Base-by-base conservation (phyloP, 2,329 filamentous ascomycete species). In the Aspergillus udagawae region DNA sequence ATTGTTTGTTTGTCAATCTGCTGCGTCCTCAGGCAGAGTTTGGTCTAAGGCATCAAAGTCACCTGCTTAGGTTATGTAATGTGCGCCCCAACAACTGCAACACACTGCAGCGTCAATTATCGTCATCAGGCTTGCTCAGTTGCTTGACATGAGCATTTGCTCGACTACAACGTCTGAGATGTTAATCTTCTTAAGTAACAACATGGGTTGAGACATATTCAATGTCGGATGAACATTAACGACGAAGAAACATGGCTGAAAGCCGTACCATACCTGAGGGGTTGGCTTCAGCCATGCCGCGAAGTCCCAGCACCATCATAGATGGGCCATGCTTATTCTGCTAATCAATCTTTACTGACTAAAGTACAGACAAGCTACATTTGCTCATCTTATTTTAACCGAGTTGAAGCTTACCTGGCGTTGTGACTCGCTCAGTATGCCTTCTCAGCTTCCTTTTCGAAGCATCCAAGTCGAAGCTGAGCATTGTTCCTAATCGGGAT, bases 401-500 rank as follows among this genome's bases (percentile, higher is more conserved):
- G 10, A 47, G 9, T 23, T 47, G 4, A 23, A 12, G 10, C 21
- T 23, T 14, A 6, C 14, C 44, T 7, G 21, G 21, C 23, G 44
- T 14, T 25, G 20, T 21, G 44, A 17, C 12, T 23, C 27, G 20
- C 44, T 47, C 21, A 20, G 4, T 35, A 28, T 50, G 27, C 25
- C 48, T 29, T 29, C 48, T 28, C 27, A 14, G 29, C 12, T 9
- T 3, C 17, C 48, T 32, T 32, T 17, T 64, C 45, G 41, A 61
- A 35, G 38, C 50, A 52, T 59, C 47, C 23, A 53, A 56, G 55
- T 59, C 23, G 65, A 64, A 56, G 60, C 56, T 60, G 64, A 63
- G 53, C 23, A 65, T 52, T 51, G 56, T 65, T 61, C 73, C 72
- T 9, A 47, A 72, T 73, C 63, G 58, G 73, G 72, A 67, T 67